phyloP scores from a whole-genome alignment of 495 filamentous ascomycete genomes.

The Eremomyces bilateralis region DNA sequence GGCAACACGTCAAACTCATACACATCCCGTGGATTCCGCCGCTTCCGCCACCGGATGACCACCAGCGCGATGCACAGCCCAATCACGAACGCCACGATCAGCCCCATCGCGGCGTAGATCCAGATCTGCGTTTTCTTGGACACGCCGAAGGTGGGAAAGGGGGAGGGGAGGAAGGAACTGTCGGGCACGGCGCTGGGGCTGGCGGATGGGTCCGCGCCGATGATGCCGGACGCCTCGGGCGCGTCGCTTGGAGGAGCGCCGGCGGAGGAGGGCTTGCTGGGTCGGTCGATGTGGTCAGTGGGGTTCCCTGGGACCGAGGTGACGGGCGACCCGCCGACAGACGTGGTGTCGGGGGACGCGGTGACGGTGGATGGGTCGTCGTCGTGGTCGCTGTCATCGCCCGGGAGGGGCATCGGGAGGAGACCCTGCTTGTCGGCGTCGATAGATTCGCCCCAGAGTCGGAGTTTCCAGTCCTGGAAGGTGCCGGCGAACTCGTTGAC shows the following conservation, averaged over 20 bases:
- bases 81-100: slow-evolving; percentile 69
- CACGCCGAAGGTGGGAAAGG: slow-evolving; percentile 88
- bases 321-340: slow-evolving; percentile 23
- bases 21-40: slow-evolving; percentile 55
- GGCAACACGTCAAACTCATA: slow-evolving; percentile 92
- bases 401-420: slow-evolving; percentile 63
- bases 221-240: slow-evolving; percentile 9
- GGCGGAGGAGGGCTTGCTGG: slow-evolving; percentile 19
- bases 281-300: slow-evolving; percentile 57
- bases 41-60: slow-evolving; percentile 52
- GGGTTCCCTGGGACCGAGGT: slow-evolving; percentile 6
- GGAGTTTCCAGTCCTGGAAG: slow-evolving; percentile 84
- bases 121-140: slow-evolving; percentile 76
- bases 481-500: slow-evolving; percentile 56
- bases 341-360: slow-evolving; percentile 28
- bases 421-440: slow-evolving; percentile 46
- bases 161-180: slow-evolving; percentile 49
- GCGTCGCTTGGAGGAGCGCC: slow-evolving; percentile 2
- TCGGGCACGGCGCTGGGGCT: slow-evolving; percentile 12
- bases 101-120: slow-evolving; percentile 72
- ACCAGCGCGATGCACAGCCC: slow-evolving; percentile 63
- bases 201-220: slow-evolving; percentile 16
- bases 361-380: slow-evolving; percentile 27
- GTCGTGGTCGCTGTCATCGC: slow-evolving; percentile 66
- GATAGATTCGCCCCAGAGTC: slow-evolving; percentile 74